Conservation (phyloP, 139 green algal genomes). For the Chlorella sp. region DNA sequence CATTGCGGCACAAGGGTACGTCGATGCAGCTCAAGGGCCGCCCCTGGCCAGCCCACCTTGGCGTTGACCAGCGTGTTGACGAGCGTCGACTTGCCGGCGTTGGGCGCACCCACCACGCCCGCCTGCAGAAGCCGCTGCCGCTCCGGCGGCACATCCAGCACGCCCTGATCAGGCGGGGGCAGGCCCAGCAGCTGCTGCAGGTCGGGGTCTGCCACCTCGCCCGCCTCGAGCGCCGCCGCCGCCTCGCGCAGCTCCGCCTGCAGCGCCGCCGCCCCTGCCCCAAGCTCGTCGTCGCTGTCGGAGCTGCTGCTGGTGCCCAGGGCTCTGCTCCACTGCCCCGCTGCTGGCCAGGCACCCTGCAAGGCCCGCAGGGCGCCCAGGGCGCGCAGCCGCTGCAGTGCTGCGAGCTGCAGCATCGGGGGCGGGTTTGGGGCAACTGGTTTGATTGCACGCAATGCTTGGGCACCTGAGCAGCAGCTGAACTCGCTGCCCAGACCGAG, state of each 20-base stretch:
- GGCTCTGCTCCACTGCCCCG: not conserved
- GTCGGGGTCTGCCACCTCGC: not conserved
- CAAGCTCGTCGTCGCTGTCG: not conserved
- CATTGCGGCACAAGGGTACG: too few species aligned
- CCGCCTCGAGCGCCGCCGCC: not conserved
- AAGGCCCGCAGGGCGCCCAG: not conserved
- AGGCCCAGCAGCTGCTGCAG: not conserved
- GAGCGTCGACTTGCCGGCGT: slow-evolving; percentile 90
- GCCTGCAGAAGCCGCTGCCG: slow-evolving; percentile 52
- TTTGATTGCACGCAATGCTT: too few species aligned
- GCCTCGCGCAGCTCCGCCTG: not conserved
- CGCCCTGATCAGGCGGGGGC: not conserved
- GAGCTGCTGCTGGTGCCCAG: too few species aligned
- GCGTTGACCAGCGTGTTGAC: slow-evolving; percentile 82
- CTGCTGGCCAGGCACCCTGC: not conserved
- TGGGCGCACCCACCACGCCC: slow-evolving; percentile 84
- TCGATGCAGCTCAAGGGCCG: too few species aligned
- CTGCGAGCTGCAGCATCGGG: not conserved
- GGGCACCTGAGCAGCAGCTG: too few species aligned
- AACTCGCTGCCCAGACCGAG: too few species aligned
- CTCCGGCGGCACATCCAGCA: not conserved
- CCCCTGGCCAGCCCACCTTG: slow-evolving; percentile 40
- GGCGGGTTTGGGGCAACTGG: not conserved
- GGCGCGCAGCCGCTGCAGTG: not conserved
- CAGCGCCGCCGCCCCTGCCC: not conserved